Percentiles rank a stretch among this genome's conserved stretches.
Evolutionary conservation across 1,284 basidiomycete genomes (phyloP).

Genomic region (Ceratobasidium sp.): DNA sequence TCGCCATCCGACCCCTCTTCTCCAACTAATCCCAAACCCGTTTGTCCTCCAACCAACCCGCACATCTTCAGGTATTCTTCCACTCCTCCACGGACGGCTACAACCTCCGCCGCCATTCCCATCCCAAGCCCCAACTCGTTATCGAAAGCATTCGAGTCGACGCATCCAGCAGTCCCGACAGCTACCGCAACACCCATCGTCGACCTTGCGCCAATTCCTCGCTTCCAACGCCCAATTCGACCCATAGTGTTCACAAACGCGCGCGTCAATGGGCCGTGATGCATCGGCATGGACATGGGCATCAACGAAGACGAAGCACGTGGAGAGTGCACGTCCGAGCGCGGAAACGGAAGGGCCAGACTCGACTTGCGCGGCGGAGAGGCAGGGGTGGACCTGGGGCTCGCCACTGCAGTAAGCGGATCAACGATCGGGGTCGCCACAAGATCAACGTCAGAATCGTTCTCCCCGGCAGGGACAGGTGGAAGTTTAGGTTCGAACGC

Average conservation of each 20-base stretch:
- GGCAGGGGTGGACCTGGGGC: slow-evolving; percentile 35
- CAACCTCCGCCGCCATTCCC: slow-evolving; percentile 3
- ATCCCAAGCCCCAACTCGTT: slow-evolving; percentile 32
- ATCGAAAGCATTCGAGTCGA: slow-evolving; percentile 43
- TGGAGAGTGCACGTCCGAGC: slow-evolving; percentile 4
- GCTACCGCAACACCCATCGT: slow-evolving; percentile 44
- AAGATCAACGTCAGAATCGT: slow-evolving; percentile 36
- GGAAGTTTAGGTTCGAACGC: slow-evolving; percentile 18
- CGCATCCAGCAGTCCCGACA: slow-evolving; percentile 58
- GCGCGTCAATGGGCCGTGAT: slow-evolving; percentile 68
- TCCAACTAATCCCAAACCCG: not conserved
- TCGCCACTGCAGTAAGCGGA: slow-evolving; percentile 21
- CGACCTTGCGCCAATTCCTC: slow-evolving; percentile 71
- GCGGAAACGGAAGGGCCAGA: slow-evolving; percentile 31
- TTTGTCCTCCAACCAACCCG: slow-evolving; percentile 46
- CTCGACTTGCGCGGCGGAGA: slow-evolving; percentile 34
- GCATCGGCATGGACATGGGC: slow-evolving; percentile 42
- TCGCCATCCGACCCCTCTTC: slow-evolving; percentile 1
- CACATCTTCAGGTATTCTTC: slow-evolving; percentile 73
- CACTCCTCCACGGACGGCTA: slow-evolving; percentile 69
- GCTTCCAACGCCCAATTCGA: slow-evolving; percentile 80
- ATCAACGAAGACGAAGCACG: not conserved
- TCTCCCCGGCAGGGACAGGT: not conserved
- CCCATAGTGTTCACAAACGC: slow-evolving; percentile 85
- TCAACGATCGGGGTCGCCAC: slow-evolving; percentile 41